Conservation (phyloP, 768 basidiomycete genomes). For the Leccinum aurantiacum region DNA sequence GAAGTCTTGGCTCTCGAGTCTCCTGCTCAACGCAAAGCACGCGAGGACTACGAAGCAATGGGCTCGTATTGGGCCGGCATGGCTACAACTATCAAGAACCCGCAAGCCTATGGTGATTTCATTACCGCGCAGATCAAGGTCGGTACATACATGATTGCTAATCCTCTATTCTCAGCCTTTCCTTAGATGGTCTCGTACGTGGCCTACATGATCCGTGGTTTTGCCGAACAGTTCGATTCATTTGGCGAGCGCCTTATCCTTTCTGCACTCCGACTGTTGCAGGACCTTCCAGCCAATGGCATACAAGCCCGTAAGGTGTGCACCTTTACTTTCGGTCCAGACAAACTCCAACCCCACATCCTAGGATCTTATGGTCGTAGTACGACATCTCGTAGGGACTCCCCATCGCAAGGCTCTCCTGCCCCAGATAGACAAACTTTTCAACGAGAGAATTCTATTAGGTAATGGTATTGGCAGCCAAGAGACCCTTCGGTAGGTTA, state of each 20-base stretch:
- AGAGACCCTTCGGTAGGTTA: slow-evolving; percentile 74
- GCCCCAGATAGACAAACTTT: slow-evolving; percentile 81
- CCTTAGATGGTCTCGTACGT: slow-evolving; percentile 85
- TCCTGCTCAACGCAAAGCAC: slow-evolving; percentile 74
- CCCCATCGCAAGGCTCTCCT: slow-evolving; percentile 77
- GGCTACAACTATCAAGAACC: slow-evolving; percentile 71
- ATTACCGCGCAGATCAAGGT: slow-evolving; percentile 92
- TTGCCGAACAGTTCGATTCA: slow-evolving; percentile 59
- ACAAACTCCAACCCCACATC: neutral
- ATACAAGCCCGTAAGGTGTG: slow-evolving; percentile 77
- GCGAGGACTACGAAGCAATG: slow-evolving; percentile 78
- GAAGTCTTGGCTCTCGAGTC: slow-evolving; percentile 63
- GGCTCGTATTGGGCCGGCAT: slow-evolving; percentile 83
- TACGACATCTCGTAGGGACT: slow-evolving; percentile 83
- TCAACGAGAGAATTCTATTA: slow-evolving; percentile 87
- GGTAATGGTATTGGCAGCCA: slow-evolving; percentile 81
- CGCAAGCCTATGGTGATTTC: slow-evolving; percentile 75
- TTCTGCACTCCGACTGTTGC: slow-evolving; percentile 80
- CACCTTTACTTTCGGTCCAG: neutral
- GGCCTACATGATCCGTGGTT: slow-evolving; percentile 81
- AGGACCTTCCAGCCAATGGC: slow-evolving; percentile 89
- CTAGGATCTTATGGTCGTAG: slow-evolving; percentile 89
- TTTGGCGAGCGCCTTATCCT: slow-evolving; percentile 82
- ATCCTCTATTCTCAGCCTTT: slow-evolving; percentile 6
- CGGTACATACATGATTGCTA: neutral